Percentiles rank a stretch among this genome's conserved stretches.
phyloP scores from a whole-genome alignment of 208 protist genomes.

The Kentomonas sorsogonicus region DNA sequence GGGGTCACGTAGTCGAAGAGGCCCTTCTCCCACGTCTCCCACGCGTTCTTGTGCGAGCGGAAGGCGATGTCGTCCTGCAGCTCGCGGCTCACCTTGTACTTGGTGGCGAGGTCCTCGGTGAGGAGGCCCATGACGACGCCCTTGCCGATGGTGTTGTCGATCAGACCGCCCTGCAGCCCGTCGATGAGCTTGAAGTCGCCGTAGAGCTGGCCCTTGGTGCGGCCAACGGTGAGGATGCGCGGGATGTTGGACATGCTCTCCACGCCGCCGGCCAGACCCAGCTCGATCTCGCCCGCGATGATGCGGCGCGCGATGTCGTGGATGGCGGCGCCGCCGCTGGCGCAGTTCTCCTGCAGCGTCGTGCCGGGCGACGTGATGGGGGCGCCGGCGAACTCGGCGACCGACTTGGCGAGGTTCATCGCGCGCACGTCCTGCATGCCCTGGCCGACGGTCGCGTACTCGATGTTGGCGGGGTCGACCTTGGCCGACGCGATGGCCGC shows the following conservation, averaged over 20 bases:
- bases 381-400: constrained; percentile 29
- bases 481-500: constrained; percentile 32
- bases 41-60: constrained; percentile 81
- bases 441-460: constrained; percentile 44
- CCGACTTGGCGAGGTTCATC: constrained; percentile 49
- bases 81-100: constrained; percentile 85
- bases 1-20: constrained; percentile 90
- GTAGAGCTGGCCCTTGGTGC: constrained; percentile 47
- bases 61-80: constrained; percentile 91
- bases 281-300: constrained; percentile 36
- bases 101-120: constrained; percentile 75
- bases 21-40: constrained; percentile 57
- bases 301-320: constrained; percentile 55
- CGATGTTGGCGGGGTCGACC: constrained; percentile 36
- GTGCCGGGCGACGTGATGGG: constrained; percentile 44
- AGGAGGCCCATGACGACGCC: constrained; percentile 58
- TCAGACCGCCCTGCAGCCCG: constrained; percentile 42
- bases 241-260: constrained; percentile 66
- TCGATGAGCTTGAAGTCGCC: constrained; percentile 48
- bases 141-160: constrained; percentile 38
- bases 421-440: constrained; percentile 50
- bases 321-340: constrained; percentile 49
- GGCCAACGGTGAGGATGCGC: constrained; percentile 34
- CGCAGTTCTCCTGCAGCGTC: constrained; percentile 62
- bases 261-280: constrained; percentile 51